Conservation (phyloP, 768 basidiomycete genomes). For the Lanmaoa pseudosensibilis region DNA sequence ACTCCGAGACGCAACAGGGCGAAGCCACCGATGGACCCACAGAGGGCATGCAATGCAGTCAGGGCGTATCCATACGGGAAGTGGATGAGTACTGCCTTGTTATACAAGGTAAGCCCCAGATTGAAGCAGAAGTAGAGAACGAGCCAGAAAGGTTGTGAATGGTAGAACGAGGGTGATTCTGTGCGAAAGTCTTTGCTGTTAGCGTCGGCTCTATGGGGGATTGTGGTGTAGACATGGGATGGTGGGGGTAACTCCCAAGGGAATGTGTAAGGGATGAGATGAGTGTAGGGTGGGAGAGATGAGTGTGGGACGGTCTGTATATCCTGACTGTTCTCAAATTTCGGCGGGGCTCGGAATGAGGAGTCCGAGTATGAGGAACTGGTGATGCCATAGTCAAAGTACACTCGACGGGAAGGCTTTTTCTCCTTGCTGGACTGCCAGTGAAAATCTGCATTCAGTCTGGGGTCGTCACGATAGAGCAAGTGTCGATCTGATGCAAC, state of each 20-base stretch:
- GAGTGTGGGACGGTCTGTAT: neutral
- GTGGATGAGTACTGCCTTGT: slow-evolving; percentile 86
- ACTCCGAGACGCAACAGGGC: slow-evolving; percentile 55
- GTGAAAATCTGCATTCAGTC: neutral
- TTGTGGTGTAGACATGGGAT: slow-evolving; percentile 3
- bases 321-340: slow-evolving; percentile 4
- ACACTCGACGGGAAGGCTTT: slow-evolving; percentile 16
- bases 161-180: slow-evolving; percentile 22
- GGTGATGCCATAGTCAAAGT: slow-evolving; percentile 24
- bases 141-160: slow-evolving; percentile 59
- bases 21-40: slow-evolving; percentile 79
- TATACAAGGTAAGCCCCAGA: slow-evolving; percentile 89
- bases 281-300: neutral
- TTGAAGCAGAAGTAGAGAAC: slow-evolving; percentile 87
- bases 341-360: slow-evolving; percentile 1
- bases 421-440: slow-evolving; percentile 14
- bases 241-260: slow-evolving; percentile 24
- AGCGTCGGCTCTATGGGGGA: neutral
- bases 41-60: slow-evolving; percentile 88
- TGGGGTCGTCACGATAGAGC: slow-evolving; percentile 9
- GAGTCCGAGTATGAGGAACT: slow-evolving; percentile 3
- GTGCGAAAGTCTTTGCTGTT: slow-evolving; percentile 6
- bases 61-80: slow-evolving; percentile 97
- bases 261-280: slow-evolving; percentile 10
- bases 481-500: neutral